Percentiles rank a stretch among this genome's conserved stretches.
These are phyloP conservation scores for Curvularia hawaiiensis DNA, from an alignment of 2,329 filamentous ascomycete genomes.

Conservation along the genomic window DNA sequence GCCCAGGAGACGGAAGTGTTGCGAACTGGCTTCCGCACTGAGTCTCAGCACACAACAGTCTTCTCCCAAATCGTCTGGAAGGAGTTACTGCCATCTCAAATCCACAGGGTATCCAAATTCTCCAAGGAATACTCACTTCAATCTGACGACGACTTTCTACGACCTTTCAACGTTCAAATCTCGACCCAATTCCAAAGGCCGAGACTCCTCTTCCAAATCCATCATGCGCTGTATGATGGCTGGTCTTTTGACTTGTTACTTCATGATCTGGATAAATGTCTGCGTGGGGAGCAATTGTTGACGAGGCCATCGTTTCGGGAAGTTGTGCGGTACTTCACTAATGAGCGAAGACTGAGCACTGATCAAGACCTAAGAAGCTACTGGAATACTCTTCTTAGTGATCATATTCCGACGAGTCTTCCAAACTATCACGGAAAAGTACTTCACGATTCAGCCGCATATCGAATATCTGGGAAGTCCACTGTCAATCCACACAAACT, in stretches of 20 bases:
- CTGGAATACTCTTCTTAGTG: constrained; percentile 71
- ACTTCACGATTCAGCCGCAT: constrained; percentile 12
- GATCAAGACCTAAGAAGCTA: constrained; percentile 52
- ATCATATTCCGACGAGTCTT: constrained; percentile 59
- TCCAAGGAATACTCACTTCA: constrained; percentile 49
- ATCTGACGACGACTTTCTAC: constrained; percentile 53
- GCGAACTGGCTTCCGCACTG: constrained; percentile 71
- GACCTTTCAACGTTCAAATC: constrained; percentile 69
- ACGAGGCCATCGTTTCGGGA: constrained; percentile 64
- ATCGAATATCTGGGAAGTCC: constrained; percentile 28
- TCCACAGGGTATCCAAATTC: constrained; percentile 51
- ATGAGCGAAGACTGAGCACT: constrained; percentile 6
- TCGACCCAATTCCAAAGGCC: constrained; percentile 16
- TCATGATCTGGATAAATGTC: constrained; percentile 64
- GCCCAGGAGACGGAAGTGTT: constrained; percentile 65
- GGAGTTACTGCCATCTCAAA: constrained; percentile 50
- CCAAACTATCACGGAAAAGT: constrained; percentile 62
- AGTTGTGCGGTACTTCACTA: constrained; percentile 59
- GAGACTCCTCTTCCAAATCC: constrained; percentile 61
- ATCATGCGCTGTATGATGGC: constrained; percentile 90
- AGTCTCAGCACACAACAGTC: constrained; percentile 47
- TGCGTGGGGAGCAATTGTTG: constrained; percentile 44
- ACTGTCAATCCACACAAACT: constrained; percentile 22
- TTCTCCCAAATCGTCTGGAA: constrained; percentile 71
- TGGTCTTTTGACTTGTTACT: constrained; percentile 84